Percentiles rank a stretch among this genome's conserved stretches.
phyloP scores from a whole-genome alignment of 192 early-diverging fungal species.

The Pecoramyces ruminantium region DNA sequence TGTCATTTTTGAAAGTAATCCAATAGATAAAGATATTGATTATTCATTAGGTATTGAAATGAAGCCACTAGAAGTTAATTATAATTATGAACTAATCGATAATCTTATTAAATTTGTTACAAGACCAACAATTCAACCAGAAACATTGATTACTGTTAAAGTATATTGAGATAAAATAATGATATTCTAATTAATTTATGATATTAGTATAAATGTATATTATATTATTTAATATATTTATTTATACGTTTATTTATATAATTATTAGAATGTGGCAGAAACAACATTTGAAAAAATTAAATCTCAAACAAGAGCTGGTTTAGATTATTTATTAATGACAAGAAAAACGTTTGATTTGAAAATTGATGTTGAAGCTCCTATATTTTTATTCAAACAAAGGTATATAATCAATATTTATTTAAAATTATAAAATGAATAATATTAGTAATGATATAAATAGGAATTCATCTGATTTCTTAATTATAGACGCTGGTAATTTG shows the following conservation, averaged over 20 bases:
- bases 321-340: conserved; percentile 69
- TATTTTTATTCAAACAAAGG: conserved; percentile 68
- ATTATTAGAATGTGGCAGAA: conserved; percentile 41
- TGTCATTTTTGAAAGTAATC: conserved; percentile 66
- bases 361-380: conserved; percentile 92
- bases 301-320: conserved; percentile 69
- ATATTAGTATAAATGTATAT: no score
- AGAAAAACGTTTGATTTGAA: conserved; percentile 80
- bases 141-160: background rate
- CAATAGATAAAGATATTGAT: conserved; percentile 69
- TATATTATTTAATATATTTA: no score
- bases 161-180: background rate
- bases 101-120: conserved; percentile 68
- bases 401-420: no score
- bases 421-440: no score
- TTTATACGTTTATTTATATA: background rate
- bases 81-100: conserved; percentile 61
- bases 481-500: conserved; percentile 86
- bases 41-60: conserved; percentile 35
- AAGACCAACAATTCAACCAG: conserved; percentile 36
- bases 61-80: conserved; percentile 76
- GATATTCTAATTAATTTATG: conserved; percentile 37
- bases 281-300: conserved; percentile 73
- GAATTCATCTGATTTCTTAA: conserved; percentile 47
- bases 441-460: conserved; percentile 5